phyloP scores from a whole-genome alignment of 2,329 filamentous ascomycete species.

The Grosmannia penicillata region DNA sequence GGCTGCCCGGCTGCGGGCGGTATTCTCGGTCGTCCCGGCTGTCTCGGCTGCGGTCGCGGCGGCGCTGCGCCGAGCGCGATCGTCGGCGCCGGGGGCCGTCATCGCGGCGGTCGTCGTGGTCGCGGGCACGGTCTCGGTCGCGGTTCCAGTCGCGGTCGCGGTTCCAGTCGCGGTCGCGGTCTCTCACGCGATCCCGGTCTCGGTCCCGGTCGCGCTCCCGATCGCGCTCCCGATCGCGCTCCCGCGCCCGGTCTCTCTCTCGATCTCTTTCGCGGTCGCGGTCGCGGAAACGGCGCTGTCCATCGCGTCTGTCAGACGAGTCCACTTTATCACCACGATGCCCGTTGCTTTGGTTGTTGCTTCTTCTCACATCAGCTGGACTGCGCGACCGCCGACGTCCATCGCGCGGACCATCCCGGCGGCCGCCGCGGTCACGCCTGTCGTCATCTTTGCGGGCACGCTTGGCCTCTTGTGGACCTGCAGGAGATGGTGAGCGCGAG shows the following conservation, averaged over 20 bases:
- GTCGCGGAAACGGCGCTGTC: conserved; percentile 45
- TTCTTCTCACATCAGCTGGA: conserved; percentile 39
- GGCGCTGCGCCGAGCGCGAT: conserved; percentile 41
- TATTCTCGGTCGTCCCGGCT: conserved; percentile 36
- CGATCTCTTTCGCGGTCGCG: conserved; percentile 24
- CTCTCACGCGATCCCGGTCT: conserved; percentile 10
- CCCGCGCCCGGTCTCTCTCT: conserved; percentile 36
- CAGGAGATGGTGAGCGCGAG: conserved; percentile 82
- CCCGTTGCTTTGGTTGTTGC: neutral
- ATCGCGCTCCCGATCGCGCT: conserved; percentile 56
- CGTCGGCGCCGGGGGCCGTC: conserved; percentile 52
- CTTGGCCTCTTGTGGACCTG: conserved; percentile 64
- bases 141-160: conserved; percentile 1
- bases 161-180: conserved; percentile 6
- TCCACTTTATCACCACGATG: conserved; percentile 7
- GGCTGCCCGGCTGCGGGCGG: conserved; percentile 41
- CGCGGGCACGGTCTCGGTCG: conserved; percentile 30
- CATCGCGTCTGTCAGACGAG: conserved; percentile 23
- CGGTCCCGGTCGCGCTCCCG: conserved; percentile 18
- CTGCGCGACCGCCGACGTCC: conserved; percentile 46
- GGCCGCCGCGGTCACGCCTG: conserved; percentile 36
- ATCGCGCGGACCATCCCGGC: conserved; percentile 33
- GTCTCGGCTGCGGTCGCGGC: conserved; percentile 50
- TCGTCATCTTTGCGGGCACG: conserved; percentile 48
- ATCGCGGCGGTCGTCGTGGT: conserved; percentile 44